Percentiles rank a stretch among this genome's conserved stretches.
phyloP scores from a whole-genome alignment of 306 rosid genomes.

The Quercus robur region DNA sequence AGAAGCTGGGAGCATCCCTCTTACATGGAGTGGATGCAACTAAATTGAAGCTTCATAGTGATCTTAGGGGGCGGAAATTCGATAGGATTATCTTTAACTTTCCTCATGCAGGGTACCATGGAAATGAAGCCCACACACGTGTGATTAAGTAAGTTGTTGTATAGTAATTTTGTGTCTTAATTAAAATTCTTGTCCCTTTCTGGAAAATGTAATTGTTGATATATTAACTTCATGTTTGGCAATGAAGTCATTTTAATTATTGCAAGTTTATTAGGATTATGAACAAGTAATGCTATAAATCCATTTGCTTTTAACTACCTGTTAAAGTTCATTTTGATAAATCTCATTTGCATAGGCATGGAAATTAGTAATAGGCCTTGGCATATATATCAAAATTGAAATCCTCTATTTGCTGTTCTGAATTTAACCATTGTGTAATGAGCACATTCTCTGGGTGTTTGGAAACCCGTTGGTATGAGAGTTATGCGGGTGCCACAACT shows the following conservation, averaged over 20 bases:
- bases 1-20: constrained; percentile 39
- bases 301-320: background rate
- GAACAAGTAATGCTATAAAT: background rate
- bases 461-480: background rate
- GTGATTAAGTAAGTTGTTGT: constrained; percentile 44
- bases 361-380: background rate
- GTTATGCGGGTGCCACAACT: too few species aligned
- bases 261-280: background rate
- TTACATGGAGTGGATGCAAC: constrained; percentile 58
- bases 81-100: constrained; percentile 59
- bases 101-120: background rate
- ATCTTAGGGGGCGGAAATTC: constrained; percentile 37
- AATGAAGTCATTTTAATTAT: background rate
- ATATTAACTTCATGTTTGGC: background rate
- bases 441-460: background rate
- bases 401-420: background rate
- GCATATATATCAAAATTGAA: background rate
- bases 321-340: background rate
- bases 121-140: constrained; percentile 13
- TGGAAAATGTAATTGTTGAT: background rate
- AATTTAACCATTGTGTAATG: background rate
- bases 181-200: background rate
- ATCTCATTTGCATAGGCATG: background rate
- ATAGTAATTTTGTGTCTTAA: background rate
- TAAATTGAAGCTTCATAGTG: constrained; percentile 34